phyloP scores from a whole-genome alignment of 768 basidiomycete genomes.

The Neoboletus brunneissimus region DNA sequence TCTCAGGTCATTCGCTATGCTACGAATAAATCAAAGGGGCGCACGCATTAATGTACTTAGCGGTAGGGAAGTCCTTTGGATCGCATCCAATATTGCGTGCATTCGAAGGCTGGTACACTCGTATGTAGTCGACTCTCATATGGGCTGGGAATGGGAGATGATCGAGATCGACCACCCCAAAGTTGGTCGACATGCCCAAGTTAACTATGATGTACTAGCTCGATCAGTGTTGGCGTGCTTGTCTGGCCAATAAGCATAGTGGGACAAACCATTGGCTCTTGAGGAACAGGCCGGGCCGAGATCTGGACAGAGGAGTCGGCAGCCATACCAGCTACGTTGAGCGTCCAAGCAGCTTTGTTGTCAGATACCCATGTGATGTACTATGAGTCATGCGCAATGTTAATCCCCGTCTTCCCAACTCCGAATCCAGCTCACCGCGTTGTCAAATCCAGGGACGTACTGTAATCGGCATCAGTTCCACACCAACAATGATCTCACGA shows the following conservation, averaged over 20 bases:
- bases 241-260: background rate
- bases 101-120: constrained; percentile 69
- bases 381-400: constrained; percentile 30
- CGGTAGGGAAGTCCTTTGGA: constrained; percentile 64
- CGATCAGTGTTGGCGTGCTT: background rate
- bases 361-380: constrained; percentile 86
- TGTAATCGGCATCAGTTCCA: constrained; percentile 3
- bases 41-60: constrained; percentile 65
- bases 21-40: constrained; percentile 14
- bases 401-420: background rate
- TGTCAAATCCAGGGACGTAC: constrained; percentile 58
- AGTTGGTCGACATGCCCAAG: constrained; percentile 58
- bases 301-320: constrained; percentile 61
- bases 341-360: constrained; percentile 68
- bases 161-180: constrained; percentile 53
- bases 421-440: constrained; percentile 44
- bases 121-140: constrained; percentile 53
- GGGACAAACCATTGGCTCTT: constrained; percentile 78
- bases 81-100: constrained; percentile 72
- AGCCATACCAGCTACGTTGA: constrained; percentile 65
- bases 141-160: constrained; percentile 50
- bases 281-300: constrained; percentile 62
- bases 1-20: background rate
- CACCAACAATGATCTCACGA: background rate
- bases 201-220: constrained; percentile 53